Percentiles rank a stretch among this genome's conserved stretches.
These are phyloP conservation scores for Talaromyces amestolkiae DNA, from an alignment of 2,329 filamentous ascomycete species.

Conservation along the genomic window DNA sequence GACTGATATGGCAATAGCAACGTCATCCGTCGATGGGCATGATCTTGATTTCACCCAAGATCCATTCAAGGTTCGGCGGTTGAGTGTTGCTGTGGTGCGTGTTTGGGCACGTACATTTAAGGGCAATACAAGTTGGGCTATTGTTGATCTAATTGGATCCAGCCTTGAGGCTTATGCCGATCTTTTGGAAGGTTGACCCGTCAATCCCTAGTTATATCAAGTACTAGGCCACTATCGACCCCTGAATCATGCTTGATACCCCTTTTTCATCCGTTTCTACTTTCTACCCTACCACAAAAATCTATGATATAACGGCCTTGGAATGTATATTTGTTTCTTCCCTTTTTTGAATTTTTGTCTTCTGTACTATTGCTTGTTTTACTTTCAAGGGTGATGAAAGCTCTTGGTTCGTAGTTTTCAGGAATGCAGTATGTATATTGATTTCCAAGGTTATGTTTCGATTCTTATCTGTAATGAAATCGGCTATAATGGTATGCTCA, in stretches of 20 bases:
- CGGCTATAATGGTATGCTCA: not conserved
- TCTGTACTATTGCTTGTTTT: conserved; percentile 3
- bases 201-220: not conserved
- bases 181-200: conserved; percentile 37
- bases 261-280: not conserved
- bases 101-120: conserved; percentile 49
- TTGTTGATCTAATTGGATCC: conserved; percentile 47
- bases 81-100: conserved; percentile 50
- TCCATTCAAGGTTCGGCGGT: conserved; percentile 42
- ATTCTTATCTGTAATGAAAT: not conserved
- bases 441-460: not conserved
- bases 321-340: conserved; percentile 1
- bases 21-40: conserved; percentile 32
- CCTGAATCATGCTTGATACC: conserved; percentile 10
- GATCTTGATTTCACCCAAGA: conserved; percentile 46
- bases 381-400: not conserved
- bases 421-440: not conserved
- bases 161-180: conserved; percentile 49
- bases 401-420: not conserved
- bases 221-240: not conserved
- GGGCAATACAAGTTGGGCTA: conserved; percentile 50
- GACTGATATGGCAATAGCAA: conserved; percentile 47
- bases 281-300: not conserved
- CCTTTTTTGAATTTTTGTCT: not conserved
- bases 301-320: not conserved